A percentile compares a stretch with the other conserved stretches of the same genome.
Conservation (phyloP, 2,329 filamentous ascomycete genomes). For the Xylaria hypoxylon region DNA sequence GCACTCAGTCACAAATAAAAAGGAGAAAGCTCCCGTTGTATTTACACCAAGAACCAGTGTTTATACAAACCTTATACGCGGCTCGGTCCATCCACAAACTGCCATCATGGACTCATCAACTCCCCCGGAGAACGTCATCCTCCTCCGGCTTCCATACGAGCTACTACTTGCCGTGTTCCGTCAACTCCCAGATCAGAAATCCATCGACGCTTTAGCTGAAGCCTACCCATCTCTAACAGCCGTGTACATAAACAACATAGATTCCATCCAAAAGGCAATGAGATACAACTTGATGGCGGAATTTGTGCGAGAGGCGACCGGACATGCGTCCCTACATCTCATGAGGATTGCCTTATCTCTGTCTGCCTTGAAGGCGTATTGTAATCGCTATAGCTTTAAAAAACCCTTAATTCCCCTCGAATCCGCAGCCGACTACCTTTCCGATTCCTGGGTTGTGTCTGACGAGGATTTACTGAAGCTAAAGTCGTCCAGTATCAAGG, state of each 20-base stretch:
- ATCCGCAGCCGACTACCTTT: no score
- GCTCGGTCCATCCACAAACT: neutral
- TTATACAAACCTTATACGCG: neutral
- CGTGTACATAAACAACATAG: neutral
- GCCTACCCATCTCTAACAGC: neutral
- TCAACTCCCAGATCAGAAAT: neutral
- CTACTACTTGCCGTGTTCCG: constrained; percentile 1
- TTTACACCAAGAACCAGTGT: no score
- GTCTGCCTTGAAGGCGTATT: no score
- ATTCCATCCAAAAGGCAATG: neutral
- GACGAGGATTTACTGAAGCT: neutral
- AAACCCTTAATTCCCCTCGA: no score
- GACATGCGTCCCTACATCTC: neutral
- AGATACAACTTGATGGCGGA: neutral
- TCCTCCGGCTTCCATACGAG: constrained; percentile 2
- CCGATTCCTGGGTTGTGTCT: neutral
- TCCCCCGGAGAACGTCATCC: neutral
- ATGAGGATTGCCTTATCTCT: neutral
- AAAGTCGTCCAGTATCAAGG: no score
- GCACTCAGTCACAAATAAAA: neutral
- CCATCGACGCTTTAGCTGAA: neutral
- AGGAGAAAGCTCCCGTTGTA: neutral
- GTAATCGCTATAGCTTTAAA: no score
- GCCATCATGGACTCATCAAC: neutral
- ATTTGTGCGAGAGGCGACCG: neutral